These are phyloP conservation scores for Wakefieldia striispora DNA, from an alignment of 768 basidiomycete species.

Conservation along the genomic window DNA sequence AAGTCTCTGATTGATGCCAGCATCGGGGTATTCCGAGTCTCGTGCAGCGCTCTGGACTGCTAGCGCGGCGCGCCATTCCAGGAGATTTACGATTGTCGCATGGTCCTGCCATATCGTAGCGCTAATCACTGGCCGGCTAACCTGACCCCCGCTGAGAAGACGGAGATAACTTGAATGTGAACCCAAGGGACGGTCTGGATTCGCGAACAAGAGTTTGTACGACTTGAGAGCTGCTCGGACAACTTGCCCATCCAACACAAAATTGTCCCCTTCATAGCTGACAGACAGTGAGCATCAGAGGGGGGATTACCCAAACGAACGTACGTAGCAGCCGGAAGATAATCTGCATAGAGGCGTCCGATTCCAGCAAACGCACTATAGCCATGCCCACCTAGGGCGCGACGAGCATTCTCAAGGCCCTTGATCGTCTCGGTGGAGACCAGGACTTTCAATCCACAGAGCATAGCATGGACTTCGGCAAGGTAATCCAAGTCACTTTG, in stretches of 20 bases:
- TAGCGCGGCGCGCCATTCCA: constrained; percentile 67
- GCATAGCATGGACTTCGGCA: constrained; percentile 70
- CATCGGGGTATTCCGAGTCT: constrained; percentile 45
- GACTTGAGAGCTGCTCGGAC: constrained; percentile 70
- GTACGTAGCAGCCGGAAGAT: constrained; percentile 63
- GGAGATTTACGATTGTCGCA: constrained; percentile 41
- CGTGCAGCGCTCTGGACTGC: constrained; percentile 42
- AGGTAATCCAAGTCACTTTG: constrained; percentile 59
- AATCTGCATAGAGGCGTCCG: constrained; percentile 62
- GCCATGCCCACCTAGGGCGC: constrained; percentile 77
- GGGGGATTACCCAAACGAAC: constrained; percentile 18
- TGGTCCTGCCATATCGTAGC: constrained; percentile 38
- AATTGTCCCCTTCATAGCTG: constrained; percentile 81
- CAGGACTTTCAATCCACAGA: constrained; percentile 67
- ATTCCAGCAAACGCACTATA: constrained; percentile 69
- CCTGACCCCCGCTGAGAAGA: constrained; percentile 35
- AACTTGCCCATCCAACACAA: constrained; percentile 71
- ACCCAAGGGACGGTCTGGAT: constrained; percentile 7
- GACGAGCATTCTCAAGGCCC: constrained; percentile 63
- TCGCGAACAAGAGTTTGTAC: constrained; percentile 42
- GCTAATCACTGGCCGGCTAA: constrained; percentile 17
- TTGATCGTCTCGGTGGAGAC: constrained; percentile 49
- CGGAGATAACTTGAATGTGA: constrained; percentile 48
- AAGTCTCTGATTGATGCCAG: constrained; percentile 55
- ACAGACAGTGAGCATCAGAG: background rate